Evolutionary conservation across 2,329 filamentous ascomycete genomes (phyloP).

Genomic region (Onygena corvina): DNA sequence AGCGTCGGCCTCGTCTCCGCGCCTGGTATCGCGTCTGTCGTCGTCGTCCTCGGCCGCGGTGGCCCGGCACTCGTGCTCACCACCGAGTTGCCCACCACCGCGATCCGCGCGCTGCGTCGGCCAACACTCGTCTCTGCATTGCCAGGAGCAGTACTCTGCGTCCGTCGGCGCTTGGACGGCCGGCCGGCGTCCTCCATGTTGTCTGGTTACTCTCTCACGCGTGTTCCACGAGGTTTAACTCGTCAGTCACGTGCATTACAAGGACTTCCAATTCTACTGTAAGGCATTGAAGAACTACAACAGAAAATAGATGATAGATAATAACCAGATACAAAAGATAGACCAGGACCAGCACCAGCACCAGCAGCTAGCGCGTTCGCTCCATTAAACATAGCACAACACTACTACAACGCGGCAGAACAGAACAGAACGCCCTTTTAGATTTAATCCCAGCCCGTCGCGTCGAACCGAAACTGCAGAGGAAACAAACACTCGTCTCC

Average conservation of each 20-base stretch:
- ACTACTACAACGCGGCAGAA: too few species aligned
- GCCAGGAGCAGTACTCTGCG: neutral
- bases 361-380: constrained; percentile 2
- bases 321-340: neutral
- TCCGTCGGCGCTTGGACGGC: neutral
- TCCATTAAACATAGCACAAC: neutral
- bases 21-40: neutral
- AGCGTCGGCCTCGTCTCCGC: too few species aligned
- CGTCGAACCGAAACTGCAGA: too few species aligned
- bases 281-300: too few species aligned
- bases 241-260: too few species aligned
- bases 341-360: constrained; percentile 5
- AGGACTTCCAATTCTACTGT: too few species aligned
- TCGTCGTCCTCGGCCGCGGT: neutral
- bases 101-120: neutral
- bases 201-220: too few species aligned
- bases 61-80: neutral
- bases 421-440: constrained; percentile 3
- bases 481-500: neutral
- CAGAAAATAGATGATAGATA: neutral
- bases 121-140: neutral
- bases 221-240: too few species aligned
- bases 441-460: too few species aligned
- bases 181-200: too few species aligned
- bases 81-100: neutral